Conservation (phyloP, 2,329 filamentous ascomycete species). For the Geosmithia putterillii region DNA sequence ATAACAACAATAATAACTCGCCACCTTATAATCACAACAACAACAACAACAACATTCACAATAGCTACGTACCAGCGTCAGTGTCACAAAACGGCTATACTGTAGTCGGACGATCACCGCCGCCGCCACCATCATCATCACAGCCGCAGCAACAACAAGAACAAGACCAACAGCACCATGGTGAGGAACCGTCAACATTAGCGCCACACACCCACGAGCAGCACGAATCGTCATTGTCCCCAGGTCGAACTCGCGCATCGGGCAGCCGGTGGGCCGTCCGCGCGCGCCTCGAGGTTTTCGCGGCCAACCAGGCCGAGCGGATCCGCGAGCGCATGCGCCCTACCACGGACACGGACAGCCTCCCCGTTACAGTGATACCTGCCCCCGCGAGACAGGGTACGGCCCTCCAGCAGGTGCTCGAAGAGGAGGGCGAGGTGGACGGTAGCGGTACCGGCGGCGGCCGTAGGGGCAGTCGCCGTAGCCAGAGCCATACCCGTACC, state of each 20-base stretch:
- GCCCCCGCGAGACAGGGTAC: conserved; percentile 46
- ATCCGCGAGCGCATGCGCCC: conserved; percentile 43
- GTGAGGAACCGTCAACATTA: background rate
- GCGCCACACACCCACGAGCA: background rate
- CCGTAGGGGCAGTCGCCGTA: background rate
- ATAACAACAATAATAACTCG: background rate
- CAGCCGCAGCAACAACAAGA: background rate
- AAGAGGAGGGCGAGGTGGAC: conserved; percentile 31
- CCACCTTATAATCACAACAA: conserved; percentile 2
- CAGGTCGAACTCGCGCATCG: background rate
- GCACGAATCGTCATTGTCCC: background rate
- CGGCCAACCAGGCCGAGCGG: conserved; percentile 46
- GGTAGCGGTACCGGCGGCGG: background rate
- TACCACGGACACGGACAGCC: conserved; percentile 37
- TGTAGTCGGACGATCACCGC: background rate
- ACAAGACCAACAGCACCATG: background rate
- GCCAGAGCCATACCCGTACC: conserved; percentile 1
- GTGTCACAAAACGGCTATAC: conserved; percentile 9
- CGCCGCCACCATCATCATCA: background rate
- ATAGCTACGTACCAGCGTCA: conserved; percentile 7
- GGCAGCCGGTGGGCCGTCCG: conserved; percentile 40
- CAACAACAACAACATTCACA: background rate
- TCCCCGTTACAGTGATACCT: conserved; percentile 49
- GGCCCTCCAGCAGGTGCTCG: conserved; percentile 41
- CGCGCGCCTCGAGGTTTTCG: conserved; percentile 47